phyloP scores from a whole-genome alignment of 2,329 filamentous ascomycete species.

The Trichoderma afroharzianum region DNA sequence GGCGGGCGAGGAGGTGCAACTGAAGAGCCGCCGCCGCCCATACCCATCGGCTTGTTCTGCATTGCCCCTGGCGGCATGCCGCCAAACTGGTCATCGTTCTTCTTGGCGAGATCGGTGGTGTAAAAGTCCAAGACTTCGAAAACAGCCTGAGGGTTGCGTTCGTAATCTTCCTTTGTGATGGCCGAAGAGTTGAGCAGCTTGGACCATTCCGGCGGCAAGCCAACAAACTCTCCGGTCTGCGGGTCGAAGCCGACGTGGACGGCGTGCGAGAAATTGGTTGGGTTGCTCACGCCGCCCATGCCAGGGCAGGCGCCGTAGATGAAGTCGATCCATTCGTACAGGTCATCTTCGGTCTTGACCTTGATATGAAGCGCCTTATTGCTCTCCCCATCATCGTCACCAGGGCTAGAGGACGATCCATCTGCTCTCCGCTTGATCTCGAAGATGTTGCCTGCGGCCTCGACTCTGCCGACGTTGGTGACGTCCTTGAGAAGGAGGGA shows the following conservation, averaged over 20 bases:
- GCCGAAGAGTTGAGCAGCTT: conserved; percentile 93
- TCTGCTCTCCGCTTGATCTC: conserved; percentile 80
- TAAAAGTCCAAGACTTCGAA: conserved; percentile 83
- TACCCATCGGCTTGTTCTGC: conserved; percentile 58
- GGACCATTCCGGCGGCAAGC: conserved; percentile 93
- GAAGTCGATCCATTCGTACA: conserved; percentile 98
- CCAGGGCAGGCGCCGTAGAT: conserved; percentile 95
- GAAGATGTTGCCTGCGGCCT: conserved; percentile 87
- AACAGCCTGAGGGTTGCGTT: conserved; percentile 86
- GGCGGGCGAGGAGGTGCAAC: conserved; percentile 68
- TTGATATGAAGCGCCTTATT: conserved; percentile 85
- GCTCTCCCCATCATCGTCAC: conserved; percentile 77
- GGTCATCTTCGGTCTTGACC: conserved; percentile 91
- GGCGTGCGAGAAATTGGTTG: conserved; percentile 95
- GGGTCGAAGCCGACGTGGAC: conserved; percentile 98
- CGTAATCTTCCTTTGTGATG: conserved; percentile 97
- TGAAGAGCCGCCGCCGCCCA: conserved; percentile 51
- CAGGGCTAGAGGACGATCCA: conserved; percentile 65
- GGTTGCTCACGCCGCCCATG: conserved; percentile 97
- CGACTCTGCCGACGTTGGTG: conserved; percentile 83
- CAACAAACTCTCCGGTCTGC: conserved; percentile 90
- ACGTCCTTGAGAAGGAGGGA: conserved; percentile 84
- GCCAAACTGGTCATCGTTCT: conserved; percentile 66
- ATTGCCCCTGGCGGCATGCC: conserved; percentile 56
- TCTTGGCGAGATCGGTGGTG: conserved; percentile 76